These are phyloP conservation scores for Antarctomyces pellizariae DNA, from an alignment of 495 filamentous ascomycete species.

Conservation along the genomic window DNA sequence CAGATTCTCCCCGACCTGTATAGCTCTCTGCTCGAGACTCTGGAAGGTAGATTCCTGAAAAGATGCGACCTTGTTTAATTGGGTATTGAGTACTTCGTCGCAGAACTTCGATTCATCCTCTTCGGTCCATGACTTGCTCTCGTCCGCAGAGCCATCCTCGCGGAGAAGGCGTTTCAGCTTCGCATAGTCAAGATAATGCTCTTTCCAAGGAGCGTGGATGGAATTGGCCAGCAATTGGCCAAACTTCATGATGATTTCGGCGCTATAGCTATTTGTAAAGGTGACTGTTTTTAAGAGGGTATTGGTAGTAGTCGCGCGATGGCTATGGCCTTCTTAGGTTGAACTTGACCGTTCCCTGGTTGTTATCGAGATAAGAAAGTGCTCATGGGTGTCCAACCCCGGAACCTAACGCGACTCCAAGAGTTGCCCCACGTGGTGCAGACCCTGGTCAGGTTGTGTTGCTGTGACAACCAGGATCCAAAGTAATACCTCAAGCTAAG, in stretches of 20 bases:
- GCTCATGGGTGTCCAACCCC: too few species aligned
- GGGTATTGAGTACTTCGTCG: slow-evolving; percentile 78
- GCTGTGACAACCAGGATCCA: too few species aligned
- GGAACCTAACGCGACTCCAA: too few species aligned
- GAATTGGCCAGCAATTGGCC: slow-evolving; percentile 63
- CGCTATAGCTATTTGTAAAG: too few species aligned
- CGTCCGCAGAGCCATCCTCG: slow-evolving; percentile 34
- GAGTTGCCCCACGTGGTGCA: too few species aligned
- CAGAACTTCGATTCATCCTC: slow-evolving; percentile 88
- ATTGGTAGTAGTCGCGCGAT: too few species aligned
- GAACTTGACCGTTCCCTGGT: too few species aligned
- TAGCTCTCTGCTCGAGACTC: slow-evolving; percentile 43
- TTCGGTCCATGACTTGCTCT: slow-evolving; percentile 59
- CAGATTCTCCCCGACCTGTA: slow-evolving; percentile 34
- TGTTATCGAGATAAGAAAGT: too few species aligned
- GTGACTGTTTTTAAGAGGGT: too few species aligned
- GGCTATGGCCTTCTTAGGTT: too few species aligned
- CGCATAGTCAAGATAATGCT: slow-evolving; percentile 81
- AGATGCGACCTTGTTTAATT: slow-evolving; percentile 82
- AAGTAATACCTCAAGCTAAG: too few species aligned
- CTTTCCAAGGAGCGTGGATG: slow-evolving; percentile 73
- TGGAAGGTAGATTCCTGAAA: slow-evolving; percentile 64
- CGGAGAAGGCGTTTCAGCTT: slow-evolving; percentile 77
- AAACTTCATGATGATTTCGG: slow-evolving; percentile 96
- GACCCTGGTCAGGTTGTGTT: too few species aligned